Conservation (phyloP, 805 yeast species). For the Monosporozyma siamensis region DNA sequence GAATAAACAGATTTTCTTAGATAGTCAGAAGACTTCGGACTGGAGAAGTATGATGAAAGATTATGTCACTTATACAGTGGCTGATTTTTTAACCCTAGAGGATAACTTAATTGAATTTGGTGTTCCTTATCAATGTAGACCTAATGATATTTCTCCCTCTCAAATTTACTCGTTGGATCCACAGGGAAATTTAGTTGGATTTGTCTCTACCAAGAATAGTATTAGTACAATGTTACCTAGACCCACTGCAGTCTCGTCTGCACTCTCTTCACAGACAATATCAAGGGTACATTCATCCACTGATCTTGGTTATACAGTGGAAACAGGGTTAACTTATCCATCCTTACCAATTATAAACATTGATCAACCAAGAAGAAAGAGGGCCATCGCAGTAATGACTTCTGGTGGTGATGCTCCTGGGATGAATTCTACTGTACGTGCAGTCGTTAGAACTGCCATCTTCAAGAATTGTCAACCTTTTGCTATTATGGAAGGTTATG, state of each 20-base stretch:
- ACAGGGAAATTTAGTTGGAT: constrained; percentile 70
- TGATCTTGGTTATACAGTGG: constrained; percentile 9
- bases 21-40: constrained; percentile 26
- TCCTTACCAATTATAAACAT: constrained; percentile 10
- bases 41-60: constrained; percentile 41
- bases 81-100: constrained; percentile 18
- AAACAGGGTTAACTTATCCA: constrained; percentile 11
- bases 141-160: constrained; percentile 63
- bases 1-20: constrained; percentile 7
- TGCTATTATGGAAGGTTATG: constrained; percentile 64
- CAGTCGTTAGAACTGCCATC: constrained; percentile 58
- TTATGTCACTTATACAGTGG: constrained; percentile 29
- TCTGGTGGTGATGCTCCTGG: constrained; percentile 79
- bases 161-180: constrained; percentile 78
- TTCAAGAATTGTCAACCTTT: constrained; percentile 52
- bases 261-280: constrained; percentile 4
- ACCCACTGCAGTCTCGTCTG: constrained; percentile 6
- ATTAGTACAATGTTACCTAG: constrained; percentile 35
- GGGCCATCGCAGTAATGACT: constrained; percentile 65
- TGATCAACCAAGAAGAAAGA: constrained; percentile 7
- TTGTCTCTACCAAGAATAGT: constrained; percentile 52
- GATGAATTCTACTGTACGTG: constrained; percentile 69
- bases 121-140: constrained; percentile 45
- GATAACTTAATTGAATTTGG: constrained; percentile 17
- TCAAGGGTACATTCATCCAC: constrained; percentile 14